Percentiles rank a stretch among this genome's conserved stretches.
Evolutionary conservation across 2,329 filamentous ascomycete genomes (phyloP).

Genomic region (Fusarium hostae): DNA sequence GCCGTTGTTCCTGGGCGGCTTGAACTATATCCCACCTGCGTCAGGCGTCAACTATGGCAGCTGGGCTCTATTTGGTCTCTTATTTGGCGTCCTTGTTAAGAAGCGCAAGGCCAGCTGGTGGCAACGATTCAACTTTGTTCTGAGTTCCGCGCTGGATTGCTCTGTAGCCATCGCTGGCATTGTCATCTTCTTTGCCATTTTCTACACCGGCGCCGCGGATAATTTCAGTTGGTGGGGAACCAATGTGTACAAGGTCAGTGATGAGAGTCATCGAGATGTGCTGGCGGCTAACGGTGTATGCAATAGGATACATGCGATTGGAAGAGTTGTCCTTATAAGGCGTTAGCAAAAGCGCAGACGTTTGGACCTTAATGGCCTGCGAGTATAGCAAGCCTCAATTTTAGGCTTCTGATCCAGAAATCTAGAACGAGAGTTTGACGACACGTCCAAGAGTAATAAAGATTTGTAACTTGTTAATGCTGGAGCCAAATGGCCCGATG

Average conservation of each 20-base stretch:
- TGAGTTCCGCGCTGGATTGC: slow-evolving; percentile 48
- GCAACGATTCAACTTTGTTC: slow-evolving; percentile 48
- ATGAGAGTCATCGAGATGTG: neutral
- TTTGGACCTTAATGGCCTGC: neutral
- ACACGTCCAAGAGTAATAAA: neutral
- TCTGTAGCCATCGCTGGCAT: slow-evolving; percentile 48
- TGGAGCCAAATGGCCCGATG: neutral
- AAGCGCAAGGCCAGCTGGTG: slow-evolving; percentile 45
- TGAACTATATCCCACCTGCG: slow-evolving; percentile 50
- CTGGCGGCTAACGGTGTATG: neutral
- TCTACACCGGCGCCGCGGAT: slow-evolving; percentile 45
- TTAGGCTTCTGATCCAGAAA: rapidly evolving
- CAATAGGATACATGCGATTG: slow-evolving; percentile 40
- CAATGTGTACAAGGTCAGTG: slow-evolving; percentile 27
- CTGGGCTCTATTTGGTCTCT: slow-evolving; percentile 46
- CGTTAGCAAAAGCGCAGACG: neutral
- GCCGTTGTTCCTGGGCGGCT: slow-evolving; percentile 46
- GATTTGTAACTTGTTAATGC: neutral
- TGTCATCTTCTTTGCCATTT: slow-evolving; percentile 50
- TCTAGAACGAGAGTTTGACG: too few relatives aligned
- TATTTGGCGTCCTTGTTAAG: slow-evolving; percentile 45
- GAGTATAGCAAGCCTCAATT: too few relatives aligned
- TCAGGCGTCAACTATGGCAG: slow-evolving; percentile 49
- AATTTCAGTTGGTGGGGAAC: slow-evolving; percentile 49
- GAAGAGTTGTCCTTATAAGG: slow-evolving; percentile 37